These are phyloP conservation scores for Fagopyrum homotropicum DNA, from an alignment of 148 eudicot species.

Conservation along the genomic window DNA sequence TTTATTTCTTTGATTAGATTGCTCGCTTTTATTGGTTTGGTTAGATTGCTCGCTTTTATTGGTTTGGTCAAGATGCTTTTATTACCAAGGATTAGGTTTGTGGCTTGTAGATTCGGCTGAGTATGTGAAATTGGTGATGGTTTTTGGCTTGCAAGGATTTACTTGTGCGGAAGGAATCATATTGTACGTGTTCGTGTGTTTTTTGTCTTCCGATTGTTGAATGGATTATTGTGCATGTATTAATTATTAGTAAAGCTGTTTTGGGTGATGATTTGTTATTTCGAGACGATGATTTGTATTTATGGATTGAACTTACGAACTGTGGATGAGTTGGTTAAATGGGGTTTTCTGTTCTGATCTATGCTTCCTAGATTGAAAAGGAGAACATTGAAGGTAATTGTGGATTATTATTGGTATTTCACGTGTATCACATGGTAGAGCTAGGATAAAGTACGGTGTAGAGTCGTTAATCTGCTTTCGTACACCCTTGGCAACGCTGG, in stretches of 20 bases:
- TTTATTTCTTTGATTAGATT: background rate
- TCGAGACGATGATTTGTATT: background rate
- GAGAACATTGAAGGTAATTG: background rate
- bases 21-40: background rate
- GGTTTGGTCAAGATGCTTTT: background rate
- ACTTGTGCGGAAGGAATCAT: background rate
- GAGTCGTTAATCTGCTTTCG: background rate
- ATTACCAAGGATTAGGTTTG: background rate
- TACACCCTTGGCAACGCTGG: background rate
- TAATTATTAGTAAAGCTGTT: background rate
- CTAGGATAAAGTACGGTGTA: background rate
- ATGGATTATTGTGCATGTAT: background rate
- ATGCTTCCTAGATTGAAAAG: background rate
- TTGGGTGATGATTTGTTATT: background rate
- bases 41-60: background rate
- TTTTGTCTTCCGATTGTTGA: background rate
- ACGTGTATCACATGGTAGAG: background rate
- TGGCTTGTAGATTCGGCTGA: background rate
- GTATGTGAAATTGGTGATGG: background rate
- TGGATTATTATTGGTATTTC: background rate
- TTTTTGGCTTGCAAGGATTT: background rate
- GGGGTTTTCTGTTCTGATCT: background rate
- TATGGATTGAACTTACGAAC: background rate
- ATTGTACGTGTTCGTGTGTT: background rate
- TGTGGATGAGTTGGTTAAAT: background rate